phyloP scores from a whole-genome alignment of 805 yeast genomes.

The Metahyphopichia silvanorum region DNA sequence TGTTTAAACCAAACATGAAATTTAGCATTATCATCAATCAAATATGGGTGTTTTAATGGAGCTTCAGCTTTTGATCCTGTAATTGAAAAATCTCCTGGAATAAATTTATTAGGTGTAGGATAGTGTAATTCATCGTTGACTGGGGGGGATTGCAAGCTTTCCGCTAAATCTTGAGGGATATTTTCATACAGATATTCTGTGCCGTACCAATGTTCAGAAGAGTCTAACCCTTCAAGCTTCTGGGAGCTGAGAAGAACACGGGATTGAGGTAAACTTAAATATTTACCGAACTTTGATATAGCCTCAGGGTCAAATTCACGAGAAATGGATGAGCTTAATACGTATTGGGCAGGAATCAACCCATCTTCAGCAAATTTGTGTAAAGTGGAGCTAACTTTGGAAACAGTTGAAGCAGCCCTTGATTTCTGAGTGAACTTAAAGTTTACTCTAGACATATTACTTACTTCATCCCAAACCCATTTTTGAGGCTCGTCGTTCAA shows the following conservation, averaged over 20 bases:
- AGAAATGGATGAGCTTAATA: slow-evolving; percentile 56
- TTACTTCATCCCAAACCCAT: slow-evolving; percentile 79
- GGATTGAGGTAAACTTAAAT: slow-evolving; percentile 57
- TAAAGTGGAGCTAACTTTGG: slow-evolving; percentile 58
- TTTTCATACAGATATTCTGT: slow-evolving; percentile 62
- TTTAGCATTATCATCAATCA: slow-evolving; percentile 50
- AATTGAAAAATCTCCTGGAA: slow-evolving; percentile 76
- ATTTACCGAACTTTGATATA: slow-evolving; percentile 47
- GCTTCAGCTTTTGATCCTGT: slow-evolving; percentile 31
- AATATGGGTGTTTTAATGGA: slow-evolving; percentile 55
- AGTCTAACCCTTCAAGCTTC: slow-evolving; percentile 43
- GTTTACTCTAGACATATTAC: slow-evolving; percentile 60
- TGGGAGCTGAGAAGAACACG: slow-evolving; percentile 54
- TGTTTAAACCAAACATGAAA: slow-evolving; percentile 81
- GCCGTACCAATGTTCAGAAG: slow-evolving; percentile 84
- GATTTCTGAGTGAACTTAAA: slow-evolving; percentile 81
- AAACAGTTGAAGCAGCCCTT: slow-evolving; percentile 69
- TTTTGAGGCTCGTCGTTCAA: slow-evolving; percentile 56
- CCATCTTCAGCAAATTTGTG: slow-evolving; percentile 41
- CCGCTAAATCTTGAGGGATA: slow-evolving; percentile 38
- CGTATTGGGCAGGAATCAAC: slow-evolving; percentile 58
- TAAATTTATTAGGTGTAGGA: slow-evolving; percentile 75
- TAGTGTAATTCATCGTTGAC: slow-evolving; percentile 42
- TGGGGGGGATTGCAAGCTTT: slow-evolving; percentile 23
- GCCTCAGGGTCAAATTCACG: slow-evolving; percentile 56